These are phyloP conservation scores for Fonsecaea pugnacius DNA, from an alignment of 2,329 filamentous ascomycete genomes.

Conservation along the genomic window DNA sequence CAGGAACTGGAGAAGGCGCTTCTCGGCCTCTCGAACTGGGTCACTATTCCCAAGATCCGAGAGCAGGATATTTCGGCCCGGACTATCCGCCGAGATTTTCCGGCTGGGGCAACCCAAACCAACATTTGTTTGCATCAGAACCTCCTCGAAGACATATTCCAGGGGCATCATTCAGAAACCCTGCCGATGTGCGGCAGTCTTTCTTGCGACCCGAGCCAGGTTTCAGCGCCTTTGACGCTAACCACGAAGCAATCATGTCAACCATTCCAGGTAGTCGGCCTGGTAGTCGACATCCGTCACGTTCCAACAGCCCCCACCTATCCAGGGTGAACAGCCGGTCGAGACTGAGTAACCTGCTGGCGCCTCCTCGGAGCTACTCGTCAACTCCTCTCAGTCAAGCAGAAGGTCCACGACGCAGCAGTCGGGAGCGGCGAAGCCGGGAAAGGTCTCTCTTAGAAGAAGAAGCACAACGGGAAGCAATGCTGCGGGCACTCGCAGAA, in stretches of 20 bases:
- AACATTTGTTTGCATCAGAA: slow-evolving; percentile 22
- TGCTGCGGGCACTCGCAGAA: slow-evolving; percentile 31
- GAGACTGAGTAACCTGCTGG: slow-evolving; percentile 33
- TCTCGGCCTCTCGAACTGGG: slow-evolving; percentile 26
- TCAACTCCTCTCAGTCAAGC: slow-evolving; percentile 30
- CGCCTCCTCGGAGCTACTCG: slow-evolving; percentile 24
- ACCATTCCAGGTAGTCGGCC: slow-evolving; percentile 37
- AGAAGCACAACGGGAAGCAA: slow-evolving; percentile 33
- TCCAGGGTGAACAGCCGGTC: slow-evolving; percentile 35
- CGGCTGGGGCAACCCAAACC: slow-evolving; percentile 20
- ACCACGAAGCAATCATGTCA: slow-evolving; percentile 38
- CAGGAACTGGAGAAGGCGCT: slow-evolving; percentile 23
- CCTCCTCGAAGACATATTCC: slow-evolving; percentile 23
- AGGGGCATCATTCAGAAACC: slow-evolving; percentile 27
- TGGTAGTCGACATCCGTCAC: slow-evolving; percentile 35
- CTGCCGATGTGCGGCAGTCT: slow-evolving; percentile 27
- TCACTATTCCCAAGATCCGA: slow-evolving; percentile 27
- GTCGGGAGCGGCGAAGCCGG: slow-evolving; percentile 26
- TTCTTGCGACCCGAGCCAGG: slow-evolving; percentile 35
- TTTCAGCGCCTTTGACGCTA: slow-evolving; percentile 38
- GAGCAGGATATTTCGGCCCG: slow-evolving; percentile 27
- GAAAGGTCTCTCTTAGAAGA: slow-evolving; percentile 27
- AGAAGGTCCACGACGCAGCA: slow-evolving; percentile 25
- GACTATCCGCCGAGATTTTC: slow-evolving; percentile 25
- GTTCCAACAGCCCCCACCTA: slow-evolving; percentile 36